phyloP scores from a whole-genome alignment of 306 rosid species.

The Quercus suber region DNA sequence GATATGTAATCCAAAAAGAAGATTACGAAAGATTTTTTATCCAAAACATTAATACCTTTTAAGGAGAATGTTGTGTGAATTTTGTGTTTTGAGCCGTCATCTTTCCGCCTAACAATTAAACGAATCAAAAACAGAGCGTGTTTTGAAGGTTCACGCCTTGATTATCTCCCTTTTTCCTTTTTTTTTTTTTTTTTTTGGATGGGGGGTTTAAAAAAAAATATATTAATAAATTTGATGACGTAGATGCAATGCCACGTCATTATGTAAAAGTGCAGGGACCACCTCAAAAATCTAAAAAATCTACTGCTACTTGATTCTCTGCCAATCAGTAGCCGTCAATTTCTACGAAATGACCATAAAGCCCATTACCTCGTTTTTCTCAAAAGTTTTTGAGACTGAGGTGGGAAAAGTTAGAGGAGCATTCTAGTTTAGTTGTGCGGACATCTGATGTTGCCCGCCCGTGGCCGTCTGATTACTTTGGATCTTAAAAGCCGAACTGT shows the following conservation, averaged over 20 bases:
- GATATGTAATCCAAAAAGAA: no score
- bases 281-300: constrained; percentile 28
- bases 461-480: neutral
- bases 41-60: no score
- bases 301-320: constrained; percentile 40
- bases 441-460: neutral
- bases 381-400: neutral
- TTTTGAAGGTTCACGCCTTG: neutral
- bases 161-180: no score
- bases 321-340: constrained; percentile 25
- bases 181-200: no score
- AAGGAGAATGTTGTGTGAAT: no score
- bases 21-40: no score
- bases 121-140: neutral
- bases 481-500: neutral
- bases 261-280: neutral
- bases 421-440: no score
- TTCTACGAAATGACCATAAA: neutral
- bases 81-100: neutral
- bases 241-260: neutral
- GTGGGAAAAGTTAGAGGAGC: neutral
- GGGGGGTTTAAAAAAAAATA: neutral
- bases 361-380: constrained; percentile 24
- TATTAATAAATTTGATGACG: neutral
- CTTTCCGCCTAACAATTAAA: no score